Evolutionary conservation across 1,139 yeast species (phyloP), one percentile per base, ranked within the genome.

Genomic region (Meyerozyma elateridarum): DNA sequence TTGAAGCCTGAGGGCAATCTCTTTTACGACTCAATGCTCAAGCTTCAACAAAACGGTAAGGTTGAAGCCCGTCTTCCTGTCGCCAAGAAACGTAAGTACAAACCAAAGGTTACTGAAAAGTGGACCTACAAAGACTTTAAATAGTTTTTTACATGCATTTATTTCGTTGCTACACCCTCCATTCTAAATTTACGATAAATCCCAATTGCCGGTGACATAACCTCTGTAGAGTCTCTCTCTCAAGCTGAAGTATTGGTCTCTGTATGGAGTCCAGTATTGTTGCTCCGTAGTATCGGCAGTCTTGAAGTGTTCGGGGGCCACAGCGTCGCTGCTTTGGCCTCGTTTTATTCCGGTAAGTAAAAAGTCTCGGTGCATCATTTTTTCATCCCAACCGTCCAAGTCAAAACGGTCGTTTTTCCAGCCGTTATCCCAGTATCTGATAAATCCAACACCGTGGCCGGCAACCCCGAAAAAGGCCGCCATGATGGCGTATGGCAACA

Each of bases 51-150:
- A 39, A 70, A 79, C 29, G 99, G 98, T 44, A 74, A 82, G 52
- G 70, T 91, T 36, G 98, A 91, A 56, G 70, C 95, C 6, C 75
- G 96, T 59, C 72, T 81, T 30, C 88, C 85, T 8, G 76, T 76
- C 30, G 72, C 70, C 38, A 77, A 75, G 61, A 78, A 73, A 54
- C 76, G 85, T 56, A 73, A 66, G 46, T 83, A 81, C 52, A 68
- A 76, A 42, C 83, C 73, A 40, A 85, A 83, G 66, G 61, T 84
- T 38, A 83, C 93, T 22, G 96, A 87, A 56, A 88, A 87, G 59
- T 88, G 95, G 95, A 74, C 89, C 26, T 85, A 83, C 61, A 89
- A 88, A 63, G 95, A 88, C 61, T 83, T 84, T 51, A 82, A 82
- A 61, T 84, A 64, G 47, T 20, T 7, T 17, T 15, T 22, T 24